Base-by-base conservation (phyloP, 352 stramenopile genomes). In the Vaucheria bursata region DNA sequence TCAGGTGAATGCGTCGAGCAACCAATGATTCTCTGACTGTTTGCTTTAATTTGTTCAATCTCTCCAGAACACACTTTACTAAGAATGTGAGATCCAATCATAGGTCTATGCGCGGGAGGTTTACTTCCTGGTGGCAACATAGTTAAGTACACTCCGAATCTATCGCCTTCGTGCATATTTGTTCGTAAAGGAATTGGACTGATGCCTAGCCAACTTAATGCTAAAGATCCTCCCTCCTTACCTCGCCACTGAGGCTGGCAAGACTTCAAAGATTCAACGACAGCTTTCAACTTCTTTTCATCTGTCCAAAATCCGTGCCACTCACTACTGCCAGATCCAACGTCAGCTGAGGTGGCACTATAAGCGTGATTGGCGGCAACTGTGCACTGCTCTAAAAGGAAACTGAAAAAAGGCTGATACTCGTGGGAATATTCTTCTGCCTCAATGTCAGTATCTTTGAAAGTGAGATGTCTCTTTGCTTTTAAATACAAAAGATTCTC, bases 41-140 rank as follows among this genome's bases (percentile, higher is more conserved):
- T 83, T 4, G 78, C 71, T 34, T 83, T 83, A 12, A 83, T 74
- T 73, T 83, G 78, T 67, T 83, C 59, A 36, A 83, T 40, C 25
- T 83, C 78, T 5, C 78, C 78, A 29, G 65, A 33, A 29, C 77
- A 71, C 71, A 83, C 78, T 12, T 70, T 66, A 2, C 72, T 80
- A 25, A 83, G 40, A 5, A 77, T 74, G 32, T 83, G 78, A 25
- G 69, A 73, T 25, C 78, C 78, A 39, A 76, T 80, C 67, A 83
- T 83, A 7, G 71, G 71, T 12, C 78, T 39, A 74, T 83, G 78
- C 29, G 78, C 71, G 31, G 78, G 78, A 2, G 78, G 69, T 33
- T 25, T 83, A 31, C 65, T 74, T 8, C 53, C 78, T 29, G 78
- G 72, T 29, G 78, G 78, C 31, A 83, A 67, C 39, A 83, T 73